Evolutionary conservation across 257 asterid species (phyloP).

Genomic region (Apocynum venetum): DNA sequence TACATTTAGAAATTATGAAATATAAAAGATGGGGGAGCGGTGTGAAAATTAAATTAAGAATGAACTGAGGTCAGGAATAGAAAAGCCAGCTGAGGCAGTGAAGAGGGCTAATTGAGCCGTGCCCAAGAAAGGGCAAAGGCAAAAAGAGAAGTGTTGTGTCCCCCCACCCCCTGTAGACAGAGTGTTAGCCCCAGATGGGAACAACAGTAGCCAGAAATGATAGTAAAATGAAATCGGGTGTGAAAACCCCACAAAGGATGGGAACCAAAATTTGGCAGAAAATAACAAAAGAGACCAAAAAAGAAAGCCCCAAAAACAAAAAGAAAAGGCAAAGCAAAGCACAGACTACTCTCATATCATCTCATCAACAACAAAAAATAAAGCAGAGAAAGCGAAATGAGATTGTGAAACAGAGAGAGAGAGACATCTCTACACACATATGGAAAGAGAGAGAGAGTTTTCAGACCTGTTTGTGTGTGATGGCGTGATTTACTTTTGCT

Average conservation of each 20-base stretch:
- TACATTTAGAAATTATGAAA: no score
- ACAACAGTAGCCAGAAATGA: not conserved
- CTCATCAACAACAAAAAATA: conserved; percentile 8
- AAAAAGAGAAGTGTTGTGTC: not conserved
- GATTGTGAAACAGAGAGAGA: conserved; percentile 16
- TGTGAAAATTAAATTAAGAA: no score
- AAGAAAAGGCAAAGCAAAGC: conserved; percentile 32
- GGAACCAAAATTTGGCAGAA: conserved; percentile 24
- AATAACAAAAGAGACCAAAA: conserved; percentile 32
- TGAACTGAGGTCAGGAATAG: no score
- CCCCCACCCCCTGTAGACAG: conserved; percentile 1
- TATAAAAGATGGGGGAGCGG: no score
- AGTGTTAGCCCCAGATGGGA: no score
- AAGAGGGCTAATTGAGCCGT: no score
- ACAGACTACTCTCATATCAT: no score
- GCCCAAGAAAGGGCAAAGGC: not conserved
- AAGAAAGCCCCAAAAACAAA: conserved; percentile 19
- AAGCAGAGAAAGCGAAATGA: conserved; percentile 55
- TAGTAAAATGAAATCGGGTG: not conserved
- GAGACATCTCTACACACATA: conserved; percentile 22
- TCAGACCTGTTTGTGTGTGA: conserved; percentile 18
- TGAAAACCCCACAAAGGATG: conserved; percentile 19
- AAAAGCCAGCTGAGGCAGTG: no score
- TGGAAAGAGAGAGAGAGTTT: conserved; percentile 8
- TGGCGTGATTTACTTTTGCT: conserved; percentile 72